Evolutionary conservation across 2,329 filamentous ascomycete genomes (phyloP).

Genomic region (Plectosphaerella sp.): DNA sequence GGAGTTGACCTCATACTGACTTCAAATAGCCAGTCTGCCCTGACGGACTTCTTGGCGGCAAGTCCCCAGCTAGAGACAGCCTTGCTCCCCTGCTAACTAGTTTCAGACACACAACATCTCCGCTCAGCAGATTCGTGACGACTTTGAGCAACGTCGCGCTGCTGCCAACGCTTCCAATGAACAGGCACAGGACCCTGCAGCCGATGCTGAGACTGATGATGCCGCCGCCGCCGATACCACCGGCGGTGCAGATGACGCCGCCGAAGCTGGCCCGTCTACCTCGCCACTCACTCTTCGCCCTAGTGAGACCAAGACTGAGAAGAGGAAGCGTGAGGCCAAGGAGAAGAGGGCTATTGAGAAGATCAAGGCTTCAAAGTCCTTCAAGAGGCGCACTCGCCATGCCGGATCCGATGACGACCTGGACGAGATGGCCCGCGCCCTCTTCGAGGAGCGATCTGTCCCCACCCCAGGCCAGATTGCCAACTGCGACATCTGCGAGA

Average conservation of each 20-base stretch:
- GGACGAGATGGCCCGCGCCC: conserved; percentile 43
- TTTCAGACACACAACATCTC: conserved; percentile 11
- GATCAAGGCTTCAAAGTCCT: conserved; percentile 57
- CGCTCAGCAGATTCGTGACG: not conserved
- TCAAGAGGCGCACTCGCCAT: conserved; percentile 47
- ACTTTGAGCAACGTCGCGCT: not conserved
- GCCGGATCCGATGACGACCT: conserved; percentile 38
- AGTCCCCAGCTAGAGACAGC: conserved; percentile 10
- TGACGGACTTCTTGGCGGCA: conserved; percentile 50
- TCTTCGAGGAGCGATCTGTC: conserved; percentile 40
- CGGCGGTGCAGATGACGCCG: conserved; percentile 5
- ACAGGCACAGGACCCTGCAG: conserved; percentile 11
- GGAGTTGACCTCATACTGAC: conserved; percentile 5
- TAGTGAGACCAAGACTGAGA: conserved; percentile 14
- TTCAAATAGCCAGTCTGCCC: conserved; percentile 39
- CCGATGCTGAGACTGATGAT: conserved; percentile 7
- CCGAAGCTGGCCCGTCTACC: conserved; percentile 13
- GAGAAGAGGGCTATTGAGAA: conserved; percentile 53
- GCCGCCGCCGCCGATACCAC: conserved; percentile 6
- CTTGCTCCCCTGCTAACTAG: conserved; percentile 4
- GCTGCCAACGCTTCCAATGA: conserved; percentile 6
- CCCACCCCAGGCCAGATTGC: conserved; percentile 80
- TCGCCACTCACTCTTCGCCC: conserved; percentile 12
- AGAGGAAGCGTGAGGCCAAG: conserved; percentile 35
- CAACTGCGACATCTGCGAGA: conserved; percentile 80